These are phyloP conservation scores for Flaveria floridana DNA, from an alignment of 140 eudicot genomes.

Conservation along the genomic window DNA sequence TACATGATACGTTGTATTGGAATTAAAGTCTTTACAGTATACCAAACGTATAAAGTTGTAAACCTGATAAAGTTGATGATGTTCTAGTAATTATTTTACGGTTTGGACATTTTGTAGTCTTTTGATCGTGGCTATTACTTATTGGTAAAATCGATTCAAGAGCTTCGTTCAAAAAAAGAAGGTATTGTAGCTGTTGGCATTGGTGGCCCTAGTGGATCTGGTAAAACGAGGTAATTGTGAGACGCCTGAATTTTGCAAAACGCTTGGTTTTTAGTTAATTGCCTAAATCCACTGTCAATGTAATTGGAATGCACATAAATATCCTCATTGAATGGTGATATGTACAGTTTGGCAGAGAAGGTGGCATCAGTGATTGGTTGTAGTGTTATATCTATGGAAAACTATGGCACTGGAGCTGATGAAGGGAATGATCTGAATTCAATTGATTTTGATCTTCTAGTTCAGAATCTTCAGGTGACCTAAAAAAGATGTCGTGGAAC, in stretches of 20 bases:
- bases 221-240: constrained; percentile 93
- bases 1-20: constrained; percentile 1
- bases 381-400: constrained; percentile 85
- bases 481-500: neutral
- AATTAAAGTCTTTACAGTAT: constrained; percentile 1
- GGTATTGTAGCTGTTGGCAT: constrained; percentile 95
- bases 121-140: constrained; percentile 93
- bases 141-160: constrained; percentile 92
- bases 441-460: constrained; percentile 82
- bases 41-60: neutral
- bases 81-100: constrained; percentile 15
- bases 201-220: constrained; percentile 99
- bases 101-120: constrained; percentile 49
- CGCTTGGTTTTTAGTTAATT: neutral
- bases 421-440: constrained; percentile 77
- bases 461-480: constrained; percentile 82
- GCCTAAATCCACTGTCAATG: neutral
- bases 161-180: constrained; percentile 82
- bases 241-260: constrained; percentile 23
- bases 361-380: constrained; percentile 98
- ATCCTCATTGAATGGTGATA: constrained; percentile 30
- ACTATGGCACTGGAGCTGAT: constrained; percentile 81
- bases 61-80: neutral
- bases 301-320: constrained; percentile 16
- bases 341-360: constrained; percentile 87